These are phyloP conservation scores for Sclerotinia glacialis DNA, from an alignment of 2,329 filamentous ascomycete genomes.

Conservation along the genomic window DNA sequence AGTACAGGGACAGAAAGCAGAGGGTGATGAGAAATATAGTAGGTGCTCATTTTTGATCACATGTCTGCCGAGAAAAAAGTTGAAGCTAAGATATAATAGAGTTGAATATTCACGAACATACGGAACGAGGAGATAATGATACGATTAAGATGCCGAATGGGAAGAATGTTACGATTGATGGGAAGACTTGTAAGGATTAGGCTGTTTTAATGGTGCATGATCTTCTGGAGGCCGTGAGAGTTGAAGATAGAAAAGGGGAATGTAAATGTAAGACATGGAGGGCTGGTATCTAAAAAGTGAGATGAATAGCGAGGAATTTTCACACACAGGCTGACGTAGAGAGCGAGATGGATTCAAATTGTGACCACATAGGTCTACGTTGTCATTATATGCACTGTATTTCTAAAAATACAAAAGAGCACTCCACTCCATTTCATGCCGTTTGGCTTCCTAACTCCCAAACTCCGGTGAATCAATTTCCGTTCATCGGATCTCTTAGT, in stretches of 20 bases:
- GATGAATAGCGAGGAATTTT: not conserved
- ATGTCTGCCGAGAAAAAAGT: not conserved
- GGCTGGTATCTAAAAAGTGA: not conserved
- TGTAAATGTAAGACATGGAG: not conserved
- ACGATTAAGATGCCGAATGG: constrained; percentile 64
- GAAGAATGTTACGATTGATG: constrained; percentile 39
- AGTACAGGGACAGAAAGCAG: constrained; percentile 69
- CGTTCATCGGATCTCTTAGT: constrained; percentile 50
- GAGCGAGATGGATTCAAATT: not conserved
- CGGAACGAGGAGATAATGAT: constrained; percentile 90
- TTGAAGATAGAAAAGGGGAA: not conserved
- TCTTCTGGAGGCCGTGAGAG: not conserved
- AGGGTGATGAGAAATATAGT: constrained; percentile 57
- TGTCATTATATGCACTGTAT: constrained; percentile 20
- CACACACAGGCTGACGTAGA: not conserved
- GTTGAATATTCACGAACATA: constrained; percentile 84
- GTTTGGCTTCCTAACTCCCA: constrained; percentile 31
- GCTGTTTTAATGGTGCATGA: not conserved
- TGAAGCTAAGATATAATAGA: constrained; percentile 50
- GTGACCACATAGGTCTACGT: constrained; percentile 6
- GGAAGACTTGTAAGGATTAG: constrained; percentile 26
- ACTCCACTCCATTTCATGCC: not conserved
- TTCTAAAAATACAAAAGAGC: constrained; percentile 11
- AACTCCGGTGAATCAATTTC: constrained; percentile 29
- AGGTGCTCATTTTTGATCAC: constrained; percentile 39